phyloP scores from a whole-genome alignment of 768 basidiomycete species.

The Lactarius vividus region DNA sequence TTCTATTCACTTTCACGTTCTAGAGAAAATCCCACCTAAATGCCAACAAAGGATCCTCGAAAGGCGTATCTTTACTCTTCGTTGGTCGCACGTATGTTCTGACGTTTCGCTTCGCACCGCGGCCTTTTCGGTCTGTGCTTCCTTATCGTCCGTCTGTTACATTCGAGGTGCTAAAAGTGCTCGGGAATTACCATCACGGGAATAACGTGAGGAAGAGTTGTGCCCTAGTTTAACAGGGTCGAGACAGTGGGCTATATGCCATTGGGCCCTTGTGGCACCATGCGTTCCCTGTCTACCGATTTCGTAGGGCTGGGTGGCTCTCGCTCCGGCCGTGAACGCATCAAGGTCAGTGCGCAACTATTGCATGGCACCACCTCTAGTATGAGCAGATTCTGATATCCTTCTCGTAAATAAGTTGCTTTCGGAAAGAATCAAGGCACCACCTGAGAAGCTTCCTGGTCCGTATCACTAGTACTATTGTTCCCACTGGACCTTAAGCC shows the following conservation, averaged over 20 bases:
- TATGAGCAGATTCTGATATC: neutral
- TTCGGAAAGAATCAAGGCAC: neutral
- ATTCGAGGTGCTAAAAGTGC: neutral
- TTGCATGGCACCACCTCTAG: neutral
- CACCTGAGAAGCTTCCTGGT: neutral
- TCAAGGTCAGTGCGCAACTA: neutral
- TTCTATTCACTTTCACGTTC: neutral
- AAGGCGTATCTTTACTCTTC: neutral
- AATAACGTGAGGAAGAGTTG: neutral
- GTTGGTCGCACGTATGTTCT: neutral
- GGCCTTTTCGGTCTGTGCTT: neutral
- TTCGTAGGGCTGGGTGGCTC: neutral
- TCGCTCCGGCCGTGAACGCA: neutral
- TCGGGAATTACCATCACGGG: neutral
- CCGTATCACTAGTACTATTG: neutral
- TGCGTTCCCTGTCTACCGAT: too few species aligned
- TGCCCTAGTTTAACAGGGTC: neutral
- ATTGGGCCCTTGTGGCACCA: neutral
- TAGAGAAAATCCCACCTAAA: neutral
- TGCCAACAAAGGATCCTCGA: neutral
- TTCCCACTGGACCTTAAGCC: too few species aligned
- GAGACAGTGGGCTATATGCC: neutral
- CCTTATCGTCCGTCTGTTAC: neutral
- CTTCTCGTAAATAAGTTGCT: neutral
- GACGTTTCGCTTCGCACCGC: neutral